These are phyloP conservation scores for Cocos nucifera DNA, from an alignment of 176 grass and related monocot species.

Conservation along the genomic window DNA sequence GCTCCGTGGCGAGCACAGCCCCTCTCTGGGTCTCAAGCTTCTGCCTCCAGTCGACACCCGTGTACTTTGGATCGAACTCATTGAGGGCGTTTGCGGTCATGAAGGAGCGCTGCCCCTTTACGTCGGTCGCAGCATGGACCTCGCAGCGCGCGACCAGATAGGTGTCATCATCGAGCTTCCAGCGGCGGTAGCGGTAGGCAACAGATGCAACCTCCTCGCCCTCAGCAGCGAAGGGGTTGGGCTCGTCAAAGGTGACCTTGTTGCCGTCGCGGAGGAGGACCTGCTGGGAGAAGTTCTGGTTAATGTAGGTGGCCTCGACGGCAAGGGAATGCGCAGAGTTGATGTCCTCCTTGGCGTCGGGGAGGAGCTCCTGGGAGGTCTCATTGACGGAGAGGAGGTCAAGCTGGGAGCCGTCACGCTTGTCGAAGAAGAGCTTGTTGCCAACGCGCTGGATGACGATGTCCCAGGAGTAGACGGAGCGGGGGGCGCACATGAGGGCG, in stretches of 20 bases:
- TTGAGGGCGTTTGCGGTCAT: constrained; percentile 6
- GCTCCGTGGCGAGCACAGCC: constrained; percentile 6
- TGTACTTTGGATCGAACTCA: constrained; percentile 7
- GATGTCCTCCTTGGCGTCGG: constrained; percentile 10
- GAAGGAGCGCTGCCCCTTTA: constrained; percentile 6
- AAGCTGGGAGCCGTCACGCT: constrained; percentile 3
- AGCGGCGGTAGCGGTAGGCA: constrained; percentile 13
- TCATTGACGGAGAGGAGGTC: constrained; percentile 10
- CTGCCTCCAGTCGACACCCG: constrained; percentile 7
- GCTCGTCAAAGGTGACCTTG: constrained; percentile 4
- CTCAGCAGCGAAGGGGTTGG: constrained; percentile 12
- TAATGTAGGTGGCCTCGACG: constrained; percentile 4
- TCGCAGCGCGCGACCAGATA: constrained; percentile 5
- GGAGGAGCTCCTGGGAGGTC: constrained; percentile 8
- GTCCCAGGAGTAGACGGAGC: constrained; percentile 4
- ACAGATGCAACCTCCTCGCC: constrained; percentile 5
- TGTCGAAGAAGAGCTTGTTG: constrained; percentile 15
- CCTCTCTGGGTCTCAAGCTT: constrained; percentile 10
- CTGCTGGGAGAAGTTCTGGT: constrained; percentile 11
- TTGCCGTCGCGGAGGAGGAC: constrained; percentile 8
- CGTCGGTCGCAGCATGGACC: not conserved
- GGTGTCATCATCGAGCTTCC: constrained; percentile 10
- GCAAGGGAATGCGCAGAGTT: constrained; percentile 5
- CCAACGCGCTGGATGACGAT: constrained; percentile 2
- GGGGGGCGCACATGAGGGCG: constrained; percentile 5